phyloP scores from a whole-genome alignment of 805 yeast species.

The Starmerella khaoyaiensis region DNA sequence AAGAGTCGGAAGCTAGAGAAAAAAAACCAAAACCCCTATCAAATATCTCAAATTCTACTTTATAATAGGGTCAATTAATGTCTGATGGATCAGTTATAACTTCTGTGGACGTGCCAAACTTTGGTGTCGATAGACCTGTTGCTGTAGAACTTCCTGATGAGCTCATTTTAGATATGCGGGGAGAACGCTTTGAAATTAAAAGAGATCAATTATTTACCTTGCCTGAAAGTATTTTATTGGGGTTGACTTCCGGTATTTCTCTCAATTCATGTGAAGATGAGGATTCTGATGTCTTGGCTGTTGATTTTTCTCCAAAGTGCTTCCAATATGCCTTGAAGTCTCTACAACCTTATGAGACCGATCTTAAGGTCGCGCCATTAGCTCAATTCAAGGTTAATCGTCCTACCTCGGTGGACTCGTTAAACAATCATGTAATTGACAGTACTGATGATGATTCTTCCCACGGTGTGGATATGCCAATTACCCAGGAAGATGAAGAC shows the following conservation, averaged over 20 bases:
- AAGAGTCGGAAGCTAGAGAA: too few relatives aligned
- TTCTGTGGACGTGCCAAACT: too few relatives aligned
- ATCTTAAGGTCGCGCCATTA: slow-evolving; percentile 15
- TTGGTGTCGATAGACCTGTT: too few relatives aligned
- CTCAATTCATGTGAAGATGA: slow-evolving; percentile 3
- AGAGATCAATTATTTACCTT: slow-evolving; percentile 81
- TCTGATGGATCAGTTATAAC: too few relatives aligned
- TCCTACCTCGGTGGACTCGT: too few relatives aligned
- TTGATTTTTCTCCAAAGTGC: slow-evolving; percentile 76
- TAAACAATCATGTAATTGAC: too few relatives aligned
- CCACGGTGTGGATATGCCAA: too few relatives aligned
- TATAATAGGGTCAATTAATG: too few relatives aligned
- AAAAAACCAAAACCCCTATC: too few relatives aligned
- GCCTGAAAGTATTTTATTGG: slow-evolving; percentile 78
- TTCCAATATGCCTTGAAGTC: slow-evolving; percentile 68
- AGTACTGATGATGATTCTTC: too few relatives aligned
- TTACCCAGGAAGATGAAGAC: too few relatives aligned
- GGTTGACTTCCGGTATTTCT: slow-evolving; percentile 35
- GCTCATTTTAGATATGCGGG: slow-evolving; percentile 64
- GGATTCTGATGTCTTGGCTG: slow-evolving; percentile 29
- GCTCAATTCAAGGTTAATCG: slow-evolving; percentile 15
- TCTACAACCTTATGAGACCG: slow-evolving; percentile 51
- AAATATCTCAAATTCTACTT: too few relatives aligned
- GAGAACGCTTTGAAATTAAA: slow-evolving; percentile 57
- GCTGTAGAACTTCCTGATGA: slow-evolving; percentile 19